Base-by-base conservation (phyloP, 805 yeast species). In the Starmerella potacharoeniae region DNA sequence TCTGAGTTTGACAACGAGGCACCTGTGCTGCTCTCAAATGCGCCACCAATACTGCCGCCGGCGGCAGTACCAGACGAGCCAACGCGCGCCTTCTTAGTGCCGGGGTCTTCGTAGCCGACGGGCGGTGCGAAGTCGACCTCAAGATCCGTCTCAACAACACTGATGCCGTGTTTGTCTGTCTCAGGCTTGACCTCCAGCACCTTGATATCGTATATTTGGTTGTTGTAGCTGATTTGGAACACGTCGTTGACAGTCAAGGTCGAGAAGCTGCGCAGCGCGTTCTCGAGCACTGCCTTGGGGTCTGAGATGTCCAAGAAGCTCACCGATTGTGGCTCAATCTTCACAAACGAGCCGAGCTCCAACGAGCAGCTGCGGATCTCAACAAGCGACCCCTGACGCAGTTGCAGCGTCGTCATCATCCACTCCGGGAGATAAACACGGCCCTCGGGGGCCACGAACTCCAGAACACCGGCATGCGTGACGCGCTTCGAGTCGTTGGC, bases 41-140 rank as follows among this genome's bases (percentile, higher is more conserved):
- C 48, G 14, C 49, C 52, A 16, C 40, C 41, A 34, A 46, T 36
- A 22, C 41, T 35, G 33, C 41, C 33, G 42, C 43, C 28, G 22
- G 53, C 52, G 9, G 36, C 49, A 6, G 28, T 9, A 28, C 42
- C 52, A 28, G 42, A 44, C 13, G 36, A 41, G 16, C 52, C 60
- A 2, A 46, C 34, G 33, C 54, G 49, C 17, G 53, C 41, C 54
- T 51, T 55, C 34, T 53, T 54, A 13, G 49, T n/a, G 14, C 46
- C 52, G 2, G 62, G 55, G 1, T 96, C 96, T 17, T 86, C 96
- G 67, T 93, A 93, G 0, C 99, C 99, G 5, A 91, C 96, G 0
- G 99, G 99, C 2, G 98, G 96, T 1, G 97, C 97, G 73, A 93
- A 93, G 66, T 93, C 99, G 0, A 97, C 95, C 56, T 87, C 95